A percentile compares a stretch with the other conserved stretches of the same genome.
Conservation (phyloP, 2,329 filamentous ascomycete genomes). For the Hymenoscyphus fraxineus region DNA sequence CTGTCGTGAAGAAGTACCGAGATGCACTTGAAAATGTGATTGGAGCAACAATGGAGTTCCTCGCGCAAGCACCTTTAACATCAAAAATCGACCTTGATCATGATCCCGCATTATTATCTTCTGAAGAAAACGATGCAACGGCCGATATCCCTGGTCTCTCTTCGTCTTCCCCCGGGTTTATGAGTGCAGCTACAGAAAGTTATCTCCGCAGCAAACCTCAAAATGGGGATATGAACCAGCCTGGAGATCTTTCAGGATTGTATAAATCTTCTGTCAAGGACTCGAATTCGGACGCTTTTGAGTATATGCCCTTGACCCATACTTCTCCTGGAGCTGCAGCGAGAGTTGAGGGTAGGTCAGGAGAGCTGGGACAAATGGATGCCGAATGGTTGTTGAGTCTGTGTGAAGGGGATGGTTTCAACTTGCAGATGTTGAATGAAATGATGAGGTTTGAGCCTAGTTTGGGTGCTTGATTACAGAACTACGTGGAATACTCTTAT, state of each 20-base stretch:
- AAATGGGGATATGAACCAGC: not conserved
- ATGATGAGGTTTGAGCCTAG: slow-evolving; percentile 22
- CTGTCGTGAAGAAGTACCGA: slow-evolving; percentile 42
- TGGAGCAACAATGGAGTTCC: slow-evolving; percentile 40
- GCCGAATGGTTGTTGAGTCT: slow-evolving; percentile 27
- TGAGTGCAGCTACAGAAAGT: slow-evolving; percentile 19
- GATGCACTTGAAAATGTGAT: slow-evolving; percentile 42
- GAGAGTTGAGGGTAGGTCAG: slow-evolving; percentile 25
- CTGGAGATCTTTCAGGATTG: slow-evolving; percentile 2
- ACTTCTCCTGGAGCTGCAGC: slow-evolving; percentile 17
- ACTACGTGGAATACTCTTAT: not conserved
- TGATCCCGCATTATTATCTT: slow-evolving; percentile 3
- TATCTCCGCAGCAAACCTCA: slow-evolving; percentile 17
- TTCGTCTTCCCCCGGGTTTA: slow-evolving; percentile 11
- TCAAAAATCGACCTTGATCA: not conserved
- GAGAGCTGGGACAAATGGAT: slow-evolving; percentile 30
- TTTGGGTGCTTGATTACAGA: slow-evolving; percentile 14
- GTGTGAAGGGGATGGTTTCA: slow-evolving; percentile 20
- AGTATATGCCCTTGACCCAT: slow-evolving; percentile 19
- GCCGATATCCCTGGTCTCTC: slow-evolving; percentile 8
- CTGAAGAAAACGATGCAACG: slow-evolving; percentile 3
- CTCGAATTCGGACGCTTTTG: slow-evolving; percentile 12
- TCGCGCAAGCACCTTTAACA: slow-evolving; percentile 17
- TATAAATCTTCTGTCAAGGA: slow-evolving; percentile 11
- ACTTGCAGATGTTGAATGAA: slow-evolving; percentile 22